These are phyloP conservation scores for Mollisia scopiformis DNA, from an alignment of 2,329 filamentous ascomycete genomes.

Conservation along the genomic window DNA sequence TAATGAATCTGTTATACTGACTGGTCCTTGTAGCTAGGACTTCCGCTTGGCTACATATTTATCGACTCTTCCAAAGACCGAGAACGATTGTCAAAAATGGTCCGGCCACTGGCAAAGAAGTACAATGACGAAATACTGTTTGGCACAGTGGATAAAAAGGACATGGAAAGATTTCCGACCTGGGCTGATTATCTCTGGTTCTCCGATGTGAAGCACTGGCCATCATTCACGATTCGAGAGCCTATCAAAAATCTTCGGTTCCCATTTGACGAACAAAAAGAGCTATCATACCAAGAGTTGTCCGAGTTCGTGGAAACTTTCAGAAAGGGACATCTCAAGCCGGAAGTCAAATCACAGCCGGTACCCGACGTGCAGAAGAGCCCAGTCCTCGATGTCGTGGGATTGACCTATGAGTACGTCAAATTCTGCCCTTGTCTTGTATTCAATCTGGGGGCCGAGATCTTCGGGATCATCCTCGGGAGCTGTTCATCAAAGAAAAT, in stretches of 20 bases:
- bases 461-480: no score
- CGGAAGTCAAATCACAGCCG: background rate
- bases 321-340: background rate
- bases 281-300: background rate
- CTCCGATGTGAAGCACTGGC: background rate
- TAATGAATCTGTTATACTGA: background rate
- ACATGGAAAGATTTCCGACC: background rate
- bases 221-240: background rate
- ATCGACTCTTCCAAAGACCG: background rate
- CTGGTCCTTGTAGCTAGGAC: background rate
- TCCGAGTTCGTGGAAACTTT: background rate
- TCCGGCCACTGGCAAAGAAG: no score
- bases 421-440: no score
- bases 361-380: background rate
- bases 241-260: background rate
- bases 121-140: no score
- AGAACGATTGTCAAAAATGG: background rate
- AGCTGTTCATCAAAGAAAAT: no score
- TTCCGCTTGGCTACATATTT: background rate
- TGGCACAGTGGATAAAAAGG: no score
- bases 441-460: no score
- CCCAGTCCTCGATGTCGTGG: background rate
- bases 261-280: background rate
- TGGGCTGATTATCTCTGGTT: background rate
- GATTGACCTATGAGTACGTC: no score